Conservation (phyloP, 2,329 filamentous ascomycete species). For the Dothistroma pini region DNA sequence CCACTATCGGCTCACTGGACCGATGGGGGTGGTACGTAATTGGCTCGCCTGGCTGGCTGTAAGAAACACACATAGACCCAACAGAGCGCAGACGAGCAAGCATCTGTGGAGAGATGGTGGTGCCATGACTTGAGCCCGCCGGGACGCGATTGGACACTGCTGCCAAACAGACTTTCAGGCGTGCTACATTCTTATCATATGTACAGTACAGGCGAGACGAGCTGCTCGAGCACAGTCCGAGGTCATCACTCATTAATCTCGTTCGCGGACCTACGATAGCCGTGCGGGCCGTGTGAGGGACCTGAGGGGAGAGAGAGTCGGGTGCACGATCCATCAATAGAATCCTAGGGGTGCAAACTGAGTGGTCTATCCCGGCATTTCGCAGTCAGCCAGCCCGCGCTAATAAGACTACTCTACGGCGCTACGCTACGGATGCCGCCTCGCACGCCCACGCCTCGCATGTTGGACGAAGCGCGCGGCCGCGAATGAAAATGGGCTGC, state of each 20-base stretch:
- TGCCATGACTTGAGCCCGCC: background rate
- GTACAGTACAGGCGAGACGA: background rate
- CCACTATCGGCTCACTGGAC: background rate
- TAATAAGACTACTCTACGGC: background rate
- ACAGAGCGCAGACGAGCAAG: background rate
- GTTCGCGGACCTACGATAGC: background rate
- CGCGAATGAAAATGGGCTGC: background rate
- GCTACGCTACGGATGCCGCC: too few relatives aligned
- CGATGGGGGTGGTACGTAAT: background rate
- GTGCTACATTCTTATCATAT: background rate
- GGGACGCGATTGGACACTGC: background rate
- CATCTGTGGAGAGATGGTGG: background rate
- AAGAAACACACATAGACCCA: background rate
- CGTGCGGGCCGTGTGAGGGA: too few relatives aligned
- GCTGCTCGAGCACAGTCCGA: background rate
- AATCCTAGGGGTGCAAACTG: too few relatives aligned
- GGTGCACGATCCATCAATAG: background rate
- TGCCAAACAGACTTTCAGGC: background rate
- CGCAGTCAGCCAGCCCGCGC: background rate
- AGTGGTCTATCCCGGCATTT: too few relatives aligned
- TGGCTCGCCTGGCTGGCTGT: background rate
- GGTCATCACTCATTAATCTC: background rate
- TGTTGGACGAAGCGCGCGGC: background rate
- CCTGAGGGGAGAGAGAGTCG: too few relatives aligned
- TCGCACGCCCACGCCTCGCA: background rate